Conservation (phyloP, 306 rosid genomes). For the Prosopis cineraria region DNA sequence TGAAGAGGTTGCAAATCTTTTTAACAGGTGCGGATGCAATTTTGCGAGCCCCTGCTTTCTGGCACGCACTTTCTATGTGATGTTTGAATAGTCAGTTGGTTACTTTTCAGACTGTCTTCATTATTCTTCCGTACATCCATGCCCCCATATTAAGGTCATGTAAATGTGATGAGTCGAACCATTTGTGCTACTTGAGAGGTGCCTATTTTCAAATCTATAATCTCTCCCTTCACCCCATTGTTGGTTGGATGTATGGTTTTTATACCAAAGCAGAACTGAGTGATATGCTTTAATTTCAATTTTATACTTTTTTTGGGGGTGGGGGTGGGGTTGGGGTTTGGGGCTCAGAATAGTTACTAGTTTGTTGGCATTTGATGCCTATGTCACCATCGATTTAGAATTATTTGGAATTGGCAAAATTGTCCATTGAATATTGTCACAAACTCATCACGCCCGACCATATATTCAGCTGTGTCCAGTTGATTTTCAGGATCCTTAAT, state of each 20-base stretch:
- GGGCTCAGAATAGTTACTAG: not conserved
- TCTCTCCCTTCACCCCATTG: not conserved
- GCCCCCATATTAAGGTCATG: not conserved
- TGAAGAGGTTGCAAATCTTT: slow-evolving; percentile 69
- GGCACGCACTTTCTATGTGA: not conserved
- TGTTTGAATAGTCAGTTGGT: slow-evolving; percentile 29
- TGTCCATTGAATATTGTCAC: not conserved
- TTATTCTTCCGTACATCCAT: not conserved
- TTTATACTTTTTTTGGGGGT: not conserved
- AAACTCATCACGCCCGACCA: not conserved
- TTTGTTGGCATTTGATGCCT: not conserved
- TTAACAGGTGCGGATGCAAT: slow-evolving; percentile 48
- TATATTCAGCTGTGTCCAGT: not conserved
- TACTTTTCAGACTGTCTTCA: not conserved
- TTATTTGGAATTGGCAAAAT: not conserved
- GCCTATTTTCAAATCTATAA: not conserved
- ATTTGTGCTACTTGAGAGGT: not conserved
- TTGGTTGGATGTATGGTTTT: not conserved
- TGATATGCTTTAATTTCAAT: not conserved
- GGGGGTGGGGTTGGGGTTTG: not conserved
- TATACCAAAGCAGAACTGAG: not conserved
- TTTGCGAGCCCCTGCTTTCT: not conserved
- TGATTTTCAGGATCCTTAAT: slow-evolving; percentile 34
- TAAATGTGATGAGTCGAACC: not conserved
- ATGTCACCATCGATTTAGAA: not conserved